These are phyloP conservation scores for Arthrobotrys conoides DNA, from an alignment of 2,329 filamentous ascomycete species.

Conservation along the genomic window DNA sequence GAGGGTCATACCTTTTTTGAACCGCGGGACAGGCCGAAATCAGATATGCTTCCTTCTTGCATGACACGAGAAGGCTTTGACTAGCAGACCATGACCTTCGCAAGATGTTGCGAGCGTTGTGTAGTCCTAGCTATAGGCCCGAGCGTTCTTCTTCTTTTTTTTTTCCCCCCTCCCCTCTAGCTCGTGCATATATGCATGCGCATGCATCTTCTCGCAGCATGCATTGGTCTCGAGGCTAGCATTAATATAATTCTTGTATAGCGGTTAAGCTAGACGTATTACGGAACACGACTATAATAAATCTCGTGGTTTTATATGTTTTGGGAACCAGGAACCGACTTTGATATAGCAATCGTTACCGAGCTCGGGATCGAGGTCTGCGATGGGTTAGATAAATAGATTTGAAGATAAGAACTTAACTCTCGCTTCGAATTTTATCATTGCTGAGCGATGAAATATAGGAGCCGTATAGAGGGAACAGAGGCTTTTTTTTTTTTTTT, in stretches of 20 bases:
- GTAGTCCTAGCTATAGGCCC: conserved; percentile 13
- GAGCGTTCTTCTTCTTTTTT: conserved; percentile 16
- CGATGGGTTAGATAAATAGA: neutral
- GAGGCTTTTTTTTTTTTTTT: neutral
- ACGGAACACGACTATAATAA: conserved; percentile 26
- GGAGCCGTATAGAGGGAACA: neutral
- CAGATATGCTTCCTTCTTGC: conserved; percentile 9
- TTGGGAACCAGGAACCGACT: neutral
- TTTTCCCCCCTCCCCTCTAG: too few relatives aligned
- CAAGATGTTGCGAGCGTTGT: conserved; percentile 7
- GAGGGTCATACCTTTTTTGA: neutral
- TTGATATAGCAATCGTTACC: neutral
- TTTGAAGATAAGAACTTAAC: neutral
- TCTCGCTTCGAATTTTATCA: conserved; percentile 9
- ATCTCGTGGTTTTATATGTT: conserved; percentile 35
- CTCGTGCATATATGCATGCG: conserved; percentile 5
- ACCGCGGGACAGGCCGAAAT: conserved; percentile 2
- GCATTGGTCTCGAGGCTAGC: too few relatives aligned
- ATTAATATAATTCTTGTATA: conserved; percentile 11
- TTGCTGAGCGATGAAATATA: conserved; percentile 9
- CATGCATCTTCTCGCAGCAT: too few relatives aligned
- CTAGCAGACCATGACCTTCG: conserved; percentile 11
- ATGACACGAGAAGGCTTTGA: conserved; percentile 13
- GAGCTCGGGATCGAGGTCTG: neutral
- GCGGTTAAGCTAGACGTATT: neutral